Base-by-base conservation (phyloP, 2,329 filamentous ascomycete species). In the Aureobasidium sp. region DNA sequence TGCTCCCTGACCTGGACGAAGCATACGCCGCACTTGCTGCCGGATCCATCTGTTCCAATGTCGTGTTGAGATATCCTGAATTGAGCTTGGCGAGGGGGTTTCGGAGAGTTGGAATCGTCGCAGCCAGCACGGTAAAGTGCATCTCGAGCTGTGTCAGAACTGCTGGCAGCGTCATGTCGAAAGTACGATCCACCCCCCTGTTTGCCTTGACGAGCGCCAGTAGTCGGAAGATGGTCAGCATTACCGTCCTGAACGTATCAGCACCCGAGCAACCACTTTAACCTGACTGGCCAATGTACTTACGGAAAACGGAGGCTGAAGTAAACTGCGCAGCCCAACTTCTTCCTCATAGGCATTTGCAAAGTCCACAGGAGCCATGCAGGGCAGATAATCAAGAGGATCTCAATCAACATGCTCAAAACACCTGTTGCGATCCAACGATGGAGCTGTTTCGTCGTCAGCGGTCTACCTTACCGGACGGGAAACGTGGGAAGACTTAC, bases 81-180 rank as follows among this genome's bases (percentile, higher is more conserved):
- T 57, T 57, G 7, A 57, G 53, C 53, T 57, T 57, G 15, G 40
- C 27, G n/a, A 57, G 53, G 13, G 53, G 53, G 5, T 57, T 57
- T 27, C 53, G 38, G 1, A 57, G 40, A 7, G 46, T 57, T 19
- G 53, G 53, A 4, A 57, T 57, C 9, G 53, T 57, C 5, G 53
- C 53, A n/a, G 53, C 53, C 9, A 57, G 29, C 7, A 57, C 53
- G 5, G 27, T 57, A 19, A 57, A 57, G 11, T 57, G 53, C 53
- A 57, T 57, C 29, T 57, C 53, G 9, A 57, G 40, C 31, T 57
- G 40, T 35, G 40, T 57, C 38, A 57, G 21, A 7, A 57, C 29
- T 23, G 15, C 13, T 4, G 53, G 53, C 15, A 57, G n/a, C 15
- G 53, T 57, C 53, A 57, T 57, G 29, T 46, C 40, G 15, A 57